These are phyloP conservation scores for Cytospora leucostoma DNA, from an alignment of 2,329 filamentous ascomycete species.

Conservation along the genomic window DNA sequence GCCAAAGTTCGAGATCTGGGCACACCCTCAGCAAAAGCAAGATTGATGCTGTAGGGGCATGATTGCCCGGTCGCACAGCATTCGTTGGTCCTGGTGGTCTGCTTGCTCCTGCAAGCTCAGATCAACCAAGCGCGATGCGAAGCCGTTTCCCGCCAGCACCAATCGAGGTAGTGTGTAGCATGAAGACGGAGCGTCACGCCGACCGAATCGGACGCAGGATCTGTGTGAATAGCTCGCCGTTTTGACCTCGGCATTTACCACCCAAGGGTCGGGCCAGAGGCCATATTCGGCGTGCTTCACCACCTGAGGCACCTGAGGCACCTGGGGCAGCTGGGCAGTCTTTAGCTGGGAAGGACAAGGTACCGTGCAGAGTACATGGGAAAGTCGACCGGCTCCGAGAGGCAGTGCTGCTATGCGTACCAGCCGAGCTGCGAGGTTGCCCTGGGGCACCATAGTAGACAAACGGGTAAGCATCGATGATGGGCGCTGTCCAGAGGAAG, in stretches of 20 bases:
- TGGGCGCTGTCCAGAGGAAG: no score
- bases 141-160: background rate
- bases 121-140: background rate
- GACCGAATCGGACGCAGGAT: background rate
- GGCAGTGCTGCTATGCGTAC: no score
- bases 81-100: background rate
- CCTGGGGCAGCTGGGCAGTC: no score
- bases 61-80: conserved; percentile 1
- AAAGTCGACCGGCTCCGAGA: no score
- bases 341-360: no score
- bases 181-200: background rate
- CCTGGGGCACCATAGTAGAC: no score
- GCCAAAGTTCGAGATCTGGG: background rate
- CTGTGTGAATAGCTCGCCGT: background rate
- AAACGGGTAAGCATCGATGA: no score
- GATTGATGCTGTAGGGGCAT: background rate
- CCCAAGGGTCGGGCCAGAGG: background rate
- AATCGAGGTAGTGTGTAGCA: background rate
- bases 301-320: no score
- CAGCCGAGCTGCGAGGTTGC: no score
- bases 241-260: background rate
- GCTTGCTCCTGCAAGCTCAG: conserved; percentile 1
- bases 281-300: background rate
- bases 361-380: no score
- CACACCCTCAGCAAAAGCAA: background rate